Conservation (phyloP, 805 yeast species). For the Yarrowia sp. region DNA sequence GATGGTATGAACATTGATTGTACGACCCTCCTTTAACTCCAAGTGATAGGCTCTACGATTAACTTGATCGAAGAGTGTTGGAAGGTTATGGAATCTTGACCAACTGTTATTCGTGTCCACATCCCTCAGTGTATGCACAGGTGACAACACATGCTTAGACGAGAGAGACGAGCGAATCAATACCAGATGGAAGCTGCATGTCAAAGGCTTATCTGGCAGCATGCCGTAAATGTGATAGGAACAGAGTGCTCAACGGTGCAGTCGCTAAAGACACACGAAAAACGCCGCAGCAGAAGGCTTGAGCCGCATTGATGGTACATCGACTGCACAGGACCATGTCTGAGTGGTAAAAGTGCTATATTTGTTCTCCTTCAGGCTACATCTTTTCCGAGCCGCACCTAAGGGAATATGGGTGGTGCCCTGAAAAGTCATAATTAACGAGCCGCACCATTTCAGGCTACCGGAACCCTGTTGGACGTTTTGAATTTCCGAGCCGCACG, state of each 20-base stretch:
- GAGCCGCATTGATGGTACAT: background rate
- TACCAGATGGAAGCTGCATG: background rate
- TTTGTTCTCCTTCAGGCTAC: too few species aligned
- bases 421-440: background rate
- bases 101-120: background rate
- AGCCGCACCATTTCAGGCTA: background rate
- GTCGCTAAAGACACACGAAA: background rate
- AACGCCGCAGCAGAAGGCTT: background rate
- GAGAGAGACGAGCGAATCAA: background rate
- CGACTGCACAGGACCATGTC: background rate
- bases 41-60: background rate
- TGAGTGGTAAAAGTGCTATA: background rate
- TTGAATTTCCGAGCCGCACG: background rate
- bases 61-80: background rate
- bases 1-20: too few species aligned
- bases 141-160: background rate
- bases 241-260: background rate
- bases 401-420: background rate
- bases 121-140: background rate
- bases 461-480: background rate
- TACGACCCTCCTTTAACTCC: too few species aligned
- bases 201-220: slow-evolving; percentile 5
- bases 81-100: slow-evolving; percentile 2
- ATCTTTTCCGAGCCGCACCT: slow-evolving; percentile 15
- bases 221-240: background rate